A percentile compares a stretch with the other conserved stretches of the same genome.
phyloP scores from a whole-genome alignment of 2,329 filamentous ascomycete species.

The Aspergillus fischeri region DNA sequence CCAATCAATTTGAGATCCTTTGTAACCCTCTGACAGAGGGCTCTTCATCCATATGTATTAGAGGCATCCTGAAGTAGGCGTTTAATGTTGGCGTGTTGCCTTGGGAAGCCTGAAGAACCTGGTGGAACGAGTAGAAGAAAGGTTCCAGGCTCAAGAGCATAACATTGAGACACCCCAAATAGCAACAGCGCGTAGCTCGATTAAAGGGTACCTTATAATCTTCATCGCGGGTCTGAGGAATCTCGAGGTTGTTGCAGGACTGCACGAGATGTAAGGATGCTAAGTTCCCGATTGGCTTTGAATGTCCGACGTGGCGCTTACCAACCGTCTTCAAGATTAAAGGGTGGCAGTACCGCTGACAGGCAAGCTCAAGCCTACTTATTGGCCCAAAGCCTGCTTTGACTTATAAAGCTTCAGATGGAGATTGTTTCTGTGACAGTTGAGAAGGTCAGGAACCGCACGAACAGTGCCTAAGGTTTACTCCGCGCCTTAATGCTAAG shows the following conservation, averaged over 20 bases:
- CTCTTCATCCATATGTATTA: conserved; percentile 6
- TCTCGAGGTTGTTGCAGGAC: conserved; percentile 8
- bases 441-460: neutral
- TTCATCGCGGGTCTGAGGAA: neutral
- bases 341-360: neutral
- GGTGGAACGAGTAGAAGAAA: conserved; percentile 7
- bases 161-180: conserved; percentile 9
- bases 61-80: conserved; percentile 2
- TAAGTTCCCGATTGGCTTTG: conserved; percentile 4
- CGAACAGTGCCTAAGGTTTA: neutral
- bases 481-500: neutral
- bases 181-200: conserved; percentile 16
- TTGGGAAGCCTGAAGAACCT: conserved; percentile 2
- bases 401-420: neutral
- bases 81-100: conserved; percentile 1
- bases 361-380: neutral
- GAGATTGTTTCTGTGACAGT: neutral
- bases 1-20: conserved; percentile 12
- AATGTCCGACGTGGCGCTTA: conserved; percentile 4
- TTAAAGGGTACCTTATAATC: neutral
- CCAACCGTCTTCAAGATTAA: neutral
- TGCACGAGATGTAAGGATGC: neutral
- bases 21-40: neutral
- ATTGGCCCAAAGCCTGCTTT: neutral
- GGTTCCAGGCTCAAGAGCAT: neutral